Percentiles rank a stretch among this genome's conserved stretches.
Evolutionary conservation across 108 stramenopile genomes (phyloP).

Genomic region (Ochromonas danica): DNA sequence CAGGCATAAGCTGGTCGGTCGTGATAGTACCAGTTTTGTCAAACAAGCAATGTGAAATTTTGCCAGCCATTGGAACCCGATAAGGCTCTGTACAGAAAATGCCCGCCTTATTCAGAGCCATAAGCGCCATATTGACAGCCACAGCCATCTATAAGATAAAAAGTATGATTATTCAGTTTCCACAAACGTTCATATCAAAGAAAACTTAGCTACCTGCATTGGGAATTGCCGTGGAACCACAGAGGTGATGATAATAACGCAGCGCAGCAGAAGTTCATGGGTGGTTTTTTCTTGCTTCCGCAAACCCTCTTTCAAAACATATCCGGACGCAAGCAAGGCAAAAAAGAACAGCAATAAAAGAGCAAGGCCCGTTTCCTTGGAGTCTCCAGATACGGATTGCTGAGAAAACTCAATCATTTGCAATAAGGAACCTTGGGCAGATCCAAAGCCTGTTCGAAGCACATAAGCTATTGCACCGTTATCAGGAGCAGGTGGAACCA

Average conservation of each 20-base stretch:
- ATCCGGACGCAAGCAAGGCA: conserved; percentile 81
- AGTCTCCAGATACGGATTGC: conserved; percentile 89
- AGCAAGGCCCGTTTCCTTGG: conserved; percentile 79
- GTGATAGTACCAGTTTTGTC: conserved; percentile 97
- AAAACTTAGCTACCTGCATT: conserved; percentile 63
- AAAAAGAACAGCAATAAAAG: conserved; percentile 86
- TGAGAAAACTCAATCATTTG: conserved; percentile 97
- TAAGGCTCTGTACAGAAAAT: conserved; percentile 93
- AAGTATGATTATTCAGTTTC: background rate
- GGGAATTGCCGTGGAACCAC: conserved; percentile 95
- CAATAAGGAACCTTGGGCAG: conserved; percentile 76
- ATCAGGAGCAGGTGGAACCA: conserved; percentile 70
- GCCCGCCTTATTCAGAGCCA: conserved; percentile 88
- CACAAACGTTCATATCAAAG: background rate
- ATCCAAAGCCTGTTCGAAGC: conserved; percentile 89
- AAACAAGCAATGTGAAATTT: conserved; percentile 87
- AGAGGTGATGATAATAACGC: conserved; percentile 88
- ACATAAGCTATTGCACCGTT: conserved; percentile 84
- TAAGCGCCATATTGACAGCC: conserved; percentile 89
- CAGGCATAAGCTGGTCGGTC: conserved; percentile 92
- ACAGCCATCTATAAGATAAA: conserved; percentile 75
- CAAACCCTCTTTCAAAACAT: conserved; percentile 86
- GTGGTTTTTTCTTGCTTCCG: conserved; percentile 76
- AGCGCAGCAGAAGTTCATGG: conserved; percentile 87
- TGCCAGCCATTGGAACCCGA: conserved; percentile 90